Percentiles rank a stretch among this genome's conserved stretches.
These are phyloP conservation scores for Shiraia bambusicola DNA, from an alignment of 2,329 filamentous ascomycete species.

Conservation along the genomic window DNA sequence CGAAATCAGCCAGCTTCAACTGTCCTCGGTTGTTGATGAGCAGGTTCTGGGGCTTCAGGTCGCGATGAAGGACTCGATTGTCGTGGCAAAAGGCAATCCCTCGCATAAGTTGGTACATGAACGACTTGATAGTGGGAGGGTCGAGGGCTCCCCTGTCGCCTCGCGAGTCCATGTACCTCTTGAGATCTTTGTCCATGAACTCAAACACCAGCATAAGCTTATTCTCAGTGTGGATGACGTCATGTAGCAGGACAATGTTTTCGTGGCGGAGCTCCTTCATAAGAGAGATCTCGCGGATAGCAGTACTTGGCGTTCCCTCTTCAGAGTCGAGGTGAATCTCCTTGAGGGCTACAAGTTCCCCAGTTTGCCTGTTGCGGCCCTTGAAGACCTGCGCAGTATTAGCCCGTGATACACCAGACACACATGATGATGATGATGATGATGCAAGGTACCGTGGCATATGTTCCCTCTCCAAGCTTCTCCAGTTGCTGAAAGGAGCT, in stretches of 20 bases:
- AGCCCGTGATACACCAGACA: slow-evolving; percentile 12
- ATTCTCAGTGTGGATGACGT: slow-evolving; percentile 99
- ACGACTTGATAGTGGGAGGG: slow-evolving; percentile 90
- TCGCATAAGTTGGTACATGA: slow-evolving; percentile 96
- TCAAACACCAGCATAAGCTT: slow-evolving; percentile 99
- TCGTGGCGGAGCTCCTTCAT: slow-evolving; percentile 99
- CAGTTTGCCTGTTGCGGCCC: slow-evolving; percentile 93
- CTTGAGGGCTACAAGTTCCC: slow-evolving; percentile 93
- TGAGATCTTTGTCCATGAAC: slow-evolving; percentile 97
- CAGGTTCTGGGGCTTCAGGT: slow-evolving; percentile 94
- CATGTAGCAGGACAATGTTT: slow-evolving; percentile 95
- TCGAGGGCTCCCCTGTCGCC: slow-evolving; percentile 89
- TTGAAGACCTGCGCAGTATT: slow-evolving; percentile 80
- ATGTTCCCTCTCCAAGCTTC: slow-evolving; percentile 96
- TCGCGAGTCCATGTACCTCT: slow-evolving; percentile 96
- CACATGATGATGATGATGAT: too few relatives aligned
- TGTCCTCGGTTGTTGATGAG: slow-evolving; percentile 90
- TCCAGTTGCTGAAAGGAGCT: slow-evolving; percentile 99
- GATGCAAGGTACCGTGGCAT: slow-evolving; percentile 75
- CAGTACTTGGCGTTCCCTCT: slow-evolving; percentile 94
- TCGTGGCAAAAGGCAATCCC: slow-evolving; percentile 98
- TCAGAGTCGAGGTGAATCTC: slow-evolving; percentile 99
- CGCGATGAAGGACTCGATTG: slow-evolving; percentile 91
- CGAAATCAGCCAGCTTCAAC: slow-evolving; percentile 92
- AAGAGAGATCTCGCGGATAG: slow-evolving; percentile 95